phyloP scores from a whole-genome alignment of 257 asterid genomes.

The Datura wrightii region DNA sequence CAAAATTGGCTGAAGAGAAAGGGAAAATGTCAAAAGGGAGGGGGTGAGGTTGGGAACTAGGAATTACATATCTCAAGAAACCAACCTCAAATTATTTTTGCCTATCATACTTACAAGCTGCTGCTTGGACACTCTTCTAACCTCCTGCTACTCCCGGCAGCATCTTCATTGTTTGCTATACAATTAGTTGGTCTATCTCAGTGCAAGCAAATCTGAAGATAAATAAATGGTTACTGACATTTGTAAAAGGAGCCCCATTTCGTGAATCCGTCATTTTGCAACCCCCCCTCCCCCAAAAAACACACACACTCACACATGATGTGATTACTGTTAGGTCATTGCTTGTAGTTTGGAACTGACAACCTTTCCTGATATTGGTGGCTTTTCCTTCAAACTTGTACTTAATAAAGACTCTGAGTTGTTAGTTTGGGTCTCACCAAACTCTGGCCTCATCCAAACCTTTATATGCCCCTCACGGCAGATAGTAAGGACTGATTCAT shows the following conservation, averaged over 20 bases:
- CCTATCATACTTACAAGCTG: constrained; percentile 30
- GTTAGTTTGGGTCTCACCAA: constrained; percentile 60
- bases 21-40: background rate
- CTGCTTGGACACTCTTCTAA: constrained; percentile 25
- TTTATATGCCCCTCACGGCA: constrained; percentile 95
- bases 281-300: background rate
- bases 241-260: background rate
- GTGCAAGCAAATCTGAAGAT: constrained; percentile 28
- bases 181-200: constrained; percentile 25
- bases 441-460: constrained; percentile 91
- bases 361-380: constrained; percentile 55
- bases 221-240: constrained; percentile 18
- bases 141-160: background rate
- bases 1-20: constrained; percentile 20
- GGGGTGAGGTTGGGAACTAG: background rate
- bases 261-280: background rate
- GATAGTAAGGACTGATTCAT: constrained; percentile 77
- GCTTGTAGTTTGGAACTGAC: constrained; percentile 57
- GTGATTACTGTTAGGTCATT: constrained; percentile 41
- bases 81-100: constrained; percentile 19
- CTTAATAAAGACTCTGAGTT: constrained; percentile 60
- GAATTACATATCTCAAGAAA: constrained; percentile 18
- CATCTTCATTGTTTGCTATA: constrained; percentile 27
- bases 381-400: constrained; percentile 66
- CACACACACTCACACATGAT: background rate